phyloP scores from a whole-genome alignment of 1,139 yeast species.

The Saccharomyces hybrid region DNA sequence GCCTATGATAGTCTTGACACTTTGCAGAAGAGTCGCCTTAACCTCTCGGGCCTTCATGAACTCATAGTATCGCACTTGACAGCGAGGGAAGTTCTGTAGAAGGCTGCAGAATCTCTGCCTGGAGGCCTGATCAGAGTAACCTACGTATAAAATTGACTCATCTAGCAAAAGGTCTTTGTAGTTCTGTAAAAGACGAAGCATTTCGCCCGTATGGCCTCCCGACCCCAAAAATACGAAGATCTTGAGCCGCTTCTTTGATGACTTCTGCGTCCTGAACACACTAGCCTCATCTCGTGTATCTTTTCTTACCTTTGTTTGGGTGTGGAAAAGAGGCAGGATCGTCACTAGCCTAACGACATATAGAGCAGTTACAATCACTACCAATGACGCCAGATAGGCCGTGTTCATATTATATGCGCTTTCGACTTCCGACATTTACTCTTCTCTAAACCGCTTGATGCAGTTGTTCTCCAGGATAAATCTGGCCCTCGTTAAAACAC shows the following conservation, averaged over 20 bases:
- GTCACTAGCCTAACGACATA: slow-evolving; percentile 8
- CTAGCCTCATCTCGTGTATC: background rate
- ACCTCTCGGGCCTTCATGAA: slow-evolving; percentile 63
- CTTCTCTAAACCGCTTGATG: background rate
- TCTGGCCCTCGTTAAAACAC: background rate
- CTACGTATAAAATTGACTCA: slow-evolving; percentile 22
- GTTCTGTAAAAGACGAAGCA: slow-evolving; percentile 56
- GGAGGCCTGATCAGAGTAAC: slow-evolving; percentile 26
- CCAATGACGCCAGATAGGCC: slow-evolving; percentile 3
- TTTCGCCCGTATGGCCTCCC: slow-evolving; percentile 96
- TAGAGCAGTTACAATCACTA: slow-evolving; percentile 5
- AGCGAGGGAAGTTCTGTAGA: slow-evolving; percentile 32
- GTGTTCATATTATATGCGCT: background rate
- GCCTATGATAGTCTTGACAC: slow-evolving; percentile 16
- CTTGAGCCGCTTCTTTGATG: slow-evolving; percentile 9
- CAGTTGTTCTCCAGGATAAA: background rate
- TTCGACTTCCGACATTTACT: too few species aligned
- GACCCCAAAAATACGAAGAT: slow-evolving; percentile 59
- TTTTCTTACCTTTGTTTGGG: background rate
- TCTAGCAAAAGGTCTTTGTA: slow-evolving; percentile 30
- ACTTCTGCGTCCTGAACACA: background rate
- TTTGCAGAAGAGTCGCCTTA: slow-evolving; percentile 33
- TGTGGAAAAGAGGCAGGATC: slow-evolving; percentile 12
- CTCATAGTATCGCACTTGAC: slow-evolving; percentile 31
- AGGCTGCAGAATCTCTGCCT: slow-evolving; percentile 24